These are phyloP conservation scores for Colletotrichum viniferum DNA, from an alignment of 2,329 filamentous ascomycete genomes.

Conservation along the genomic window DNA sequence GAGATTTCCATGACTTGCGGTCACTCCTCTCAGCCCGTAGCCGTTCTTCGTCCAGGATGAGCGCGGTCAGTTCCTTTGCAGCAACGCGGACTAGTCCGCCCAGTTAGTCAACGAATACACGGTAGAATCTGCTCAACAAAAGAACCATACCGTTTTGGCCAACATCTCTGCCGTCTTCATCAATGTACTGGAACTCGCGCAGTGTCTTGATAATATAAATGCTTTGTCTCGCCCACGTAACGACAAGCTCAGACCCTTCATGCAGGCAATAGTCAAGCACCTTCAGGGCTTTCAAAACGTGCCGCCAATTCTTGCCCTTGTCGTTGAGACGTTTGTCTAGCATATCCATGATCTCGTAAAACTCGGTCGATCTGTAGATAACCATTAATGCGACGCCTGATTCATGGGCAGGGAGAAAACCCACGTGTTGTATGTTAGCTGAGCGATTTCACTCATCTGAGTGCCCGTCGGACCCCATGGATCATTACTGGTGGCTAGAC, in stretches of 20 bases:
- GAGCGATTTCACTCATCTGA: conserved; percentile 98
- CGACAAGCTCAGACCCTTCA: conserved; percentile 93
- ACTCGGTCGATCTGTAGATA: conserved; percentile 79
- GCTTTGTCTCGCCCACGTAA: conserved; percentile 98
- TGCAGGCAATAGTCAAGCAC: conserved; percentile 98
- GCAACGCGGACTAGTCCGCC: conserved; percentile 80
- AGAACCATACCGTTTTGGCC: conserved; percentile 83
- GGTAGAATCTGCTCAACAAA: background rate
- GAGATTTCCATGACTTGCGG: conserved; percentile 94
- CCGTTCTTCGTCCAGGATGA: conserved; percentile 93
- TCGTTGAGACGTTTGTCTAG: conserved; percentile 98
- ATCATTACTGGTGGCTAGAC: conserved; percentile 94
- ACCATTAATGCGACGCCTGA: background rate
- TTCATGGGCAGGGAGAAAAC: conserved; percentile 34
- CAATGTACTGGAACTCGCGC: conserved; percentile 94
- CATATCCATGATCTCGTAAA: conserved; percentile 99
- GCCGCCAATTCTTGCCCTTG: conserved; percentile 99
- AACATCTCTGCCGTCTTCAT: conserved; percentile 94
- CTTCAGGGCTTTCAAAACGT: conserved; percentile 96
- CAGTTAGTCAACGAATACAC: conserved; percentile 30
- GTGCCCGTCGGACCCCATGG: conserved; percentile 98
- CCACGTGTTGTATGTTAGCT: conserved; percentile 97
- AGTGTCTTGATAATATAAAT: conserved; percentile 99
- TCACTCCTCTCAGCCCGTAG: conserved; percentile 89
- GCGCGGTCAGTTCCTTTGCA: conserved; percentile 90